phyloP scores from a whole-genome alignment of 2,329 filamentous ascomycete genomes.

The Tothia fuscella region DNA sequence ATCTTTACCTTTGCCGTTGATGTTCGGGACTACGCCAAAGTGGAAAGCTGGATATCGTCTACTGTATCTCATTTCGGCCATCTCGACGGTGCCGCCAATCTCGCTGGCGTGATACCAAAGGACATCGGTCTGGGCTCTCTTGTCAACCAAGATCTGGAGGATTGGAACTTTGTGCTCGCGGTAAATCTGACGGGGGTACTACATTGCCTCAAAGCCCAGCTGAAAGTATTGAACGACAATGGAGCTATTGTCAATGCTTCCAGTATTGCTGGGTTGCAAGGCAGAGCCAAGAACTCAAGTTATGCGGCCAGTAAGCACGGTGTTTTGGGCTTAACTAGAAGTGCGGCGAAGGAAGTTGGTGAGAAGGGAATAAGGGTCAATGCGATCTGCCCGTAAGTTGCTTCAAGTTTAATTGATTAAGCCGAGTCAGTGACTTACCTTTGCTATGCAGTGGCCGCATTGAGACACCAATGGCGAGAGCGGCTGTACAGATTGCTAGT shows the following conservation, averaged over 20 bases:
- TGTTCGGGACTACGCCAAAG: conserved; percentile 21
- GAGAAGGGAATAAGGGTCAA: conserved; percentile 24
- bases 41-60: conserved; percentile 24
- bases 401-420: neutral
- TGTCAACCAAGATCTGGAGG: conserved; percentile 22
- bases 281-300: conserved; percentile 25
- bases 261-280: conserved; percentile 40
- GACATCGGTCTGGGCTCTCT: conserved; percentile 19
- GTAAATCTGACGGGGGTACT: conserved; percentile 29
- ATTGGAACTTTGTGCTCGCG: conserved; percentile 28
- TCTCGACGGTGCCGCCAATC: conserved; percentile 28
- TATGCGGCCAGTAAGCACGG: conserved; percentile 30
- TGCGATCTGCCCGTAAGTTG: conserved; percentile 24
- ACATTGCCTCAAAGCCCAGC: conserved; percentile 27
- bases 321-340: conserved; percentile 28
- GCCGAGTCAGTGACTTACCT: neutral
- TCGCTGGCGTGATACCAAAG: conserved; percentile 35
- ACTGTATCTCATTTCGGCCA: conserved; percentile 22
- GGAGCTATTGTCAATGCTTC: conserved; percentile 33
- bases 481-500: conserved; percentile 1
- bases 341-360: conserved; percentile 29
- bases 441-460: neutral
- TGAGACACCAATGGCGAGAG: conserved; percentile 7
- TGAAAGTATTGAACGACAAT: conserved; percentile 27
- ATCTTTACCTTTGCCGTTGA: conserved; percentile 20